phyloP scores from a whole-genome alignment of 2,329 filamentous ascomycete species.

The Aspergillus fructus region DNA sequence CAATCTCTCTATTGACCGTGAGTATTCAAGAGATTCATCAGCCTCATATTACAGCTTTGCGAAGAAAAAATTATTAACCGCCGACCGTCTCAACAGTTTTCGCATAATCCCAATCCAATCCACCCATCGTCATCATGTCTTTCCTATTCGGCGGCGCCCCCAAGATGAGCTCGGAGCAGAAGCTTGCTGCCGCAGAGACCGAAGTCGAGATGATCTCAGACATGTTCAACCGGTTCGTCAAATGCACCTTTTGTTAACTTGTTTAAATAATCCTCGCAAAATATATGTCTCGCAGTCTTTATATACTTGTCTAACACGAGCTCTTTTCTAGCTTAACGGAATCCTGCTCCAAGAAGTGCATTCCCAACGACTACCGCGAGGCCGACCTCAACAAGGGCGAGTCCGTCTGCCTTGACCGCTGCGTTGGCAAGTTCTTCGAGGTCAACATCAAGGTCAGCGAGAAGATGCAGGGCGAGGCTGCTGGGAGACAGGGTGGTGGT shows the following conservation, averaged over 20 bases:
- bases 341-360: conserved; percentile 90
- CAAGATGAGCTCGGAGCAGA: conserved; percentile 91
- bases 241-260: neutral
- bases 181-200: conserved; percentile 92
- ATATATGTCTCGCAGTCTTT: neutral
- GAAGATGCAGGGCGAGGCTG: conserved; percentile 87
- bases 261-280: neutral
- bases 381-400: conserved; percentile 98
- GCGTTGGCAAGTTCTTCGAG: conserved; percentile 97
- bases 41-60: neutral
- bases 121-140: conserved; percentile 56
- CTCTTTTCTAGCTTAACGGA: conserved; percentile 67
- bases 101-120: neutral
- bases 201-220: conserved; percentile 97
- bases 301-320: neutral
- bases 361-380: conserved; percentile 90
- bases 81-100: neutral
- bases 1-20: neutral
- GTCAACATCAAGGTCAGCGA: conserved; percentile 97
- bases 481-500: conserved; percentile 60
- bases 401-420: conserved; percentile 95
- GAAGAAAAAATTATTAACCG: neutral
- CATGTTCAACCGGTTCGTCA: conserved; percentile 89
- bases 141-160: conserved; percentile 71
- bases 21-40: neutral